These are phyloP conservation scores for Pythium aristosporum DNA, from an alignment of 352 stramenopile genomes.

Conservation along the genomic window DNA sequence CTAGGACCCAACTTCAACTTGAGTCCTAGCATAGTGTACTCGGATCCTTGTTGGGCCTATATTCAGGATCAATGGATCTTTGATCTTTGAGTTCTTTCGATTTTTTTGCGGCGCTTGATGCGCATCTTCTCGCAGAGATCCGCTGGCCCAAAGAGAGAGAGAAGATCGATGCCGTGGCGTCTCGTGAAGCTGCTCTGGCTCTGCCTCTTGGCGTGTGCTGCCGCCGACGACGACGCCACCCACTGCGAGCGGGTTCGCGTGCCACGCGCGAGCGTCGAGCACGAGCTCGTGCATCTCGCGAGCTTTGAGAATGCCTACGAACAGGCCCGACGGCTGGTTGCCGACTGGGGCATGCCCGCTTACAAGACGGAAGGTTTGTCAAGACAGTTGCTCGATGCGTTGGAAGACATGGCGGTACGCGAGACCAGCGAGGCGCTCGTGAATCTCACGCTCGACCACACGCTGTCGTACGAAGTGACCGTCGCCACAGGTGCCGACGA, in stretches of 20 bases:
- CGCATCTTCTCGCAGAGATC: not conserved
- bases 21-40: not conserved
- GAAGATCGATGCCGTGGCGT: not conserved
- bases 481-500: not conserved
- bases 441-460: slow-evolving; percentile 60
- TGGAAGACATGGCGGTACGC: slow-evolving; percentile 46
- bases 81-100: slow-evolving; percentile 10
- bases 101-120: not conserved
- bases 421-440: slow-evolving; percentile 46
- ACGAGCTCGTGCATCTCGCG: slow-evolving; percentile 21
- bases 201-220: not conserved
- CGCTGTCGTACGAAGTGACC: slow-evolving; percentile 42
- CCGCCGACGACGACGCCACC: not conserved
- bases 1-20: slow-evolving; percentile 15
- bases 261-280: slow-evolving; percentile 11
- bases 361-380: slow-evolving; percentile 19
- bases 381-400: slow-evolving; percentile 34
- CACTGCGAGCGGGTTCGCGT: slow-evolving; percentile 20
- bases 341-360: not conserved
- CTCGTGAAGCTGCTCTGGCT: not conserved
- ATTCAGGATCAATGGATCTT: slow-evolving; percentile 4
- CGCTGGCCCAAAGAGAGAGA: not conserved
- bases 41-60: not conserved
- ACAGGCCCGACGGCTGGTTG: slow-evolving; percentile 1
- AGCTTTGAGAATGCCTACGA: slow-evolving; percentile 12